phyloP scores from a whole-genome alignment of 306 rosid genomes.

The Crotalaria pallida region DNA sequence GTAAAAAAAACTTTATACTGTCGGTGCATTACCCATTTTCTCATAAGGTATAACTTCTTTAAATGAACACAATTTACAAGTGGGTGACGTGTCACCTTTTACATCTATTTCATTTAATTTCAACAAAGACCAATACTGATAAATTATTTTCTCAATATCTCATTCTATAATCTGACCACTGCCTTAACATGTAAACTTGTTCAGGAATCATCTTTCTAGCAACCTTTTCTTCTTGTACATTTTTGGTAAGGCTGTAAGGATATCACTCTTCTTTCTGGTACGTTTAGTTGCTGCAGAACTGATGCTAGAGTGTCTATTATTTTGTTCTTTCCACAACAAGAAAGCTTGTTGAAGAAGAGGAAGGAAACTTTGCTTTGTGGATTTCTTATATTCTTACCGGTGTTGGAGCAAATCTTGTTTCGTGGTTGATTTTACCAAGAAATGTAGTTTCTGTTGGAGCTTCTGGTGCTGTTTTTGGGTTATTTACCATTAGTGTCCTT shows the following conservation, averaged over 20 bases:
- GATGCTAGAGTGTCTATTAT: slow-evolving; percentile 5
- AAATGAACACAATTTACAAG: too few relatives aligned
- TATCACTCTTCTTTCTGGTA: slow-evolving; percentile 13
- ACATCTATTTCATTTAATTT: too few relatives aligned
- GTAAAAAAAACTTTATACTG: too few relatives aligned
- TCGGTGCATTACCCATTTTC: too few relatives aligned
- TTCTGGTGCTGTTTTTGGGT: slow-evolving; percentile 96
- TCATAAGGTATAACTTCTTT: too few relatives aligned
- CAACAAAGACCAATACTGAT: background rate
- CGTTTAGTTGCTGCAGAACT: slow-evolving; percentile 4
- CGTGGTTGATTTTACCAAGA: slow-evolving; percentile 88
- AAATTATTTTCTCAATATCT: background rate
- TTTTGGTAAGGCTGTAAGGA: slow-evolving; percentile 78
- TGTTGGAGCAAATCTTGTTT: slow-evolving; percentile 92
- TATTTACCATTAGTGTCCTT: slow-evolving; percentile 84
- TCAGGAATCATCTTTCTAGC: slow-evolving; percentile 98
- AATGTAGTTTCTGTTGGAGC: slow-evolving; percentile 91
- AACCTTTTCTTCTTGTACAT: slow-evolving; percentile 94
- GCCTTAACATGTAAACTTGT: slow-evolving; percentile 21
- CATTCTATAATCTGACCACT: slow-evolving; percentile 21
- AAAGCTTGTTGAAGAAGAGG: slow-evolving; percentile 98
- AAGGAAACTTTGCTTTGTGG: slow-evolving; percentile 91
- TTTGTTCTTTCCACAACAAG: slow-evolving; percentile 37
- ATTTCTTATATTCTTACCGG: slow-evolving; percentile 84
- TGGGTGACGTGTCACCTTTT: too few relatives aligned